Evolutionary conservation across 805 yeast species (phyloP).

Genomic region (Saccharomycopsis guyanensis): DNA sequence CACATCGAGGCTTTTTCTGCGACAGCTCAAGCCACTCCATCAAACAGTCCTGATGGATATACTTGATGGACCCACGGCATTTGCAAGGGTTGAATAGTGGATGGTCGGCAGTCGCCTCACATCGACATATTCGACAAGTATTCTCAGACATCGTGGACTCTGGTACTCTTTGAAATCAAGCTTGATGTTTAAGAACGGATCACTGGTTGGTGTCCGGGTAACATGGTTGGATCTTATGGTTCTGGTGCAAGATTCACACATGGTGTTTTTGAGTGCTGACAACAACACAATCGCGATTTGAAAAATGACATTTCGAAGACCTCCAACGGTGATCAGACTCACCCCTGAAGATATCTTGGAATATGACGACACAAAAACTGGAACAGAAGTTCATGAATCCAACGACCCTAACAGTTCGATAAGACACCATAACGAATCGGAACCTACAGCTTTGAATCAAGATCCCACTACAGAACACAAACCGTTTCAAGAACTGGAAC

Average conservation of each 20-base stretch:
- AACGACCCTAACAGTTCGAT: not conserved
- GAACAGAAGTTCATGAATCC: not conserved
- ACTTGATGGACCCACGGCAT: constrained; percentile 89
- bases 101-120: constrained; percentile 71
- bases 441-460: no score
- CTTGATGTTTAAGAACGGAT: no score
- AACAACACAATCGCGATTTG: not conserved
- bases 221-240: no score
- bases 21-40: constrained; percentile 79
- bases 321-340: constrained; percentile 58
- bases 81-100: constrained; percentile 89
- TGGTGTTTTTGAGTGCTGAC: not conserved
- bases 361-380: constrained; percentile 24
- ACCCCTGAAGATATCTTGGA: constrained; percentile 56
- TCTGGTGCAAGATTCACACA: no score
- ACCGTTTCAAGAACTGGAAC: no score
- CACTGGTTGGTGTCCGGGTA: no score
- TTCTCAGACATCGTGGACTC: constrained; percentile 29
- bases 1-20: constrained; percentile 62
- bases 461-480: no score
- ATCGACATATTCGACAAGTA: constrained; percentile 88
- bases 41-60: constrained; percentile 87
- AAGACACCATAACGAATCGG: not conserved
- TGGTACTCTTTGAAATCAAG: no score
- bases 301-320: constrained; percentile 56